Evolutionary conservation across 2,329 filamentous ascomycete genomes (phyloP), one percentile per base, ranked within the genome.

Genomic region (Hypomyces perniciosus): DNA sequence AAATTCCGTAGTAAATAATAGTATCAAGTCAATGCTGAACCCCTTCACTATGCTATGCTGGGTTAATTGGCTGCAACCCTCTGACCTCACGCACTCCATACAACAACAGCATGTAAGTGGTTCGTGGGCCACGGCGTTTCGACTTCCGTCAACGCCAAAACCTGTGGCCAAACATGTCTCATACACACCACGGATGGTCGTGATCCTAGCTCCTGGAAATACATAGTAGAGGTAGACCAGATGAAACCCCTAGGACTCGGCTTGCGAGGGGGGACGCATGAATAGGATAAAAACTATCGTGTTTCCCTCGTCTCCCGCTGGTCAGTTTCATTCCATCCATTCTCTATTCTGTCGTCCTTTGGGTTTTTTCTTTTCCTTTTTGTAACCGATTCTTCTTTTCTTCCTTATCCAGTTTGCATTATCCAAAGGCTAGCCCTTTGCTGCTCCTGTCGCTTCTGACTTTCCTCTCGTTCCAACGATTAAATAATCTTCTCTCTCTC

Each of bases 371-470:
- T 63, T 62, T 63, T 55, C 53, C 55, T 56, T 50, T 57, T 45
- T 53, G 55, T 62, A 59, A 44, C 56, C 59, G 20, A 57, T 50
- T 52, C 57, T 56, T 62, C 54, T 53, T 46, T 49, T 57, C 55
- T 56, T 60, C 56, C 57, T 56, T 57, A 61, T 63, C 50, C 50
- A 53, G 49, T 63, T 58, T 51, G 35, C 48, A 44, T 54, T 51
- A 38, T 44, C 35, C 53, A 59, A 53, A 63, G 59, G 60, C 61
- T 61, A 64, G 62, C 61, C 59, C 61, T 62, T 61, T 49, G 57
- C 54, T 62, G 66, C 63, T 63, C 62, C 54, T 62, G 61, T 62
- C 59, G 59, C 55, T 56, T 61, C 57, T 54, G 34, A 27, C 47
- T 33, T 27, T 50, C 49, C 31, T 34, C 43, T 34, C 39, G 30